These are phyloP conservation scores for Mycena galopus DNA, from an alignment of 768 basidiomycete genomes.

Conservation along the genomic window DNA sequence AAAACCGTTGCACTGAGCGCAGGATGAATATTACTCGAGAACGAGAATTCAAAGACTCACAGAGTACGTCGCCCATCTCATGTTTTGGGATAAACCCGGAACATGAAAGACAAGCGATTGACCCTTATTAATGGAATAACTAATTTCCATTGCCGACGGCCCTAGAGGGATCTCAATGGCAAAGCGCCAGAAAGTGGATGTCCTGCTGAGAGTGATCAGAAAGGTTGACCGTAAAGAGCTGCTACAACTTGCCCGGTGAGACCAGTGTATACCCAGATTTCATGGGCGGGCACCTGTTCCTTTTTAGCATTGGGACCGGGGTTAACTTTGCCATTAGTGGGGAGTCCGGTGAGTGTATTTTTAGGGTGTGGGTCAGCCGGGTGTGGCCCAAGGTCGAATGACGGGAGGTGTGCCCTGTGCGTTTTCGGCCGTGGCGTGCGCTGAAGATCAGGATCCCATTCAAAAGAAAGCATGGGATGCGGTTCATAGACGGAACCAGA, in stretches of 20 bases:
- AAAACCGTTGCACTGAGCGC: constrained; percentile 84
- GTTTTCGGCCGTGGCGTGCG: constrained; percentile 16
- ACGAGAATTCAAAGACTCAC: constrained; percentile 55
- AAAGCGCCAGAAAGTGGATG: constrained; percentile 96
- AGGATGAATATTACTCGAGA: constrained; percentile 13
- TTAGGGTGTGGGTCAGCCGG: constrained; percentile 86
- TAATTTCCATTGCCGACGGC: constrained; percentile 78
- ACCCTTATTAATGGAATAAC: constrained; percentile 87
- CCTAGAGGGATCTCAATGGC: constrained; percentile 84
- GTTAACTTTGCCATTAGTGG: constrained; percentile 31
- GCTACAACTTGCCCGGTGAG: constrained; percentile 60
- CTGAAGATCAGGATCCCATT: constrained; percentile 75
- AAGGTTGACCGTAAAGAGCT: constrained; percentile 12
- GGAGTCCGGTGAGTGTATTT: constrained; percentile 45
- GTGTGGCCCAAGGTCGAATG: constrained; percentile 76
- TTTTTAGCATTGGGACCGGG: constrained; percentile 52
- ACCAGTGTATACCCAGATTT: constrained; percentile 78
- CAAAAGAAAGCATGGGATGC: constrained; percentile 74
- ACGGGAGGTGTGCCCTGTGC: constrained; percentile 34
- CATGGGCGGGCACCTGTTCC: constrained; percentile 68
- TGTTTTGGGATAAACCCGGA: constrained; percentile 83
- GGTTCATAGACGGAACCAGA: constrained; percentile 84
- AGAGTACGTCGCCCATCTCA: constrained; percentile 92
- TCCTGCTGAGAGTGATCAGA: constrained; percentile 56
- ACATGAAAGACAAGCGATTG: constrained; percentile 78